Conservation (phyloP, 345 rosid genomes). For the Orychophragmus violaceus region DNA sequence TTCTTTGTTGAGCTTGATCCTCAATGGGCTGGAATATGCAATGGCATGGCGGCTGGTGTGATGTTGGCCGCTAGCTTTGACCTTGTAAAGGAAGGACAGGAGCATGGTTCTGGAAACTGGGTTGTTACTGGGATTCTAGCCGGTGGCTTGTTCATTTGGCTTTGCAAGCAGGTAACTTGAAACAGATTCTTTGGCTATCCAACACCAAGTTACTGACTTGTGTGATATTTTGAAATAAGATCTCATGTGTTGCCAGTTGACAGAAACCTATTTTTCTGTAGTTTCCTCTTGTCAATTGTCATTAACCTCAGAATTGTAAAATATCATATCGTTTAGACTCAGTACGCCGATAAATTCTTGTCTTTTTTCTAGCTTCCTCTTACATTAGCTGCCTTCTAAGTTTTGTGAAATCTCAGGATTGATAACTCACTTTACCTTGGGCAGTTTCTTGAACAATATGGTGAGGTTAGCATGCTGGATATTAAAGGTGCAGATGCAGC, state of each 20-base stretch:
- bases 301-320: too few species aligned
- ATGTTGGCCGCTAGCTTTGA: conserved; percentile 99
- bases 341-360: too few species aligned
- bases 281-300: not conserved
- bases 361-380: too few species aligned
- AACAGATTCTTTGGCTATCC: not conserved
- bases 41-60: conserved; percentile 99
- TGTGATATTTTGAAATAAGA: not conserved
- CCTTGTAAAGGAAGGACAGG: conserved; percentile 91
- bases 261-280: too few species aligned
- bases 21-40: conserved; percentile 87
- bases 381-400: too few species aligned
- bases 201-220: not conserved
- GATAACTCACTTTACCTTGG: conserved; percentile 9
- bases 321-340: too few species aligned
- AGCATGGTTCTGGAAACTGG: conserved; percentile 80
- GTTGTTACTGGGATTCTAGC: conserved; percentile 81
- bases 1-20: conserved; percentile 50
- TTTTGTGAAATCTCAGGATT: not conserved
- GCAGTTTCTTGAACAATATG: conserved; percentile 90
- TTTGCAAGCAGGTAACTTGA: conserved; percentile 75
- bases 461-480: conserved; percentile 97
- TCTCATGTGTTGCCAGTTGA: not conserved
- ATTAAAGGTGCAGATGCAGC: conserved; percentile 94
- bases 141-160: conserved; percentile 84